Percentiles rank a stretch among this genome's conserved stretches.
Evolutionary conservation across 2,329 filamentous ascomycete species (phyloP).

Genomic region (Huntiella decipiens): DNA sequence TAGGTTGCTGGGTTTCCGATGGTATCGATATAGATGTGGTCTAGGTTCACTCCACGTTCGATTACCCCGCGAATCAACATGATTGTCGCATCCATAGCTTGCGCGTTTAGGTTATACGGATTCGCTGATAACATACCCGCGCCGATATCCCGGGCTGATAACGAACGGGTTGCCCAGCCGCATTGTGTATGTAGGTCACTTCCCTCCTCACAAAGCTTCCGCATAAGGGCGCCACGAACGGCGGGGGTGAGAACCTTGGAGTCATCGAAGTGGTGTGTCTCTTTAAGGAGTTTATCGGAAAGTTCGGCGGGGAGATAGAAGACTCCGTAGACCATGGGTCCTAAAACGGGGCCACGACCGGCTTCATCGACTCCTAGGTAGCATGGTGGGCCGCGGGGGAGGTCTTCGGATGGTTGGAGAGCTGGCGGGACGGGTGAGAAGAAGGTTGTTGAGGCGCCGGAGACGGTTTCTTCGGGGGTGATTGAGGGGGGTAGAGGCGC

Average conservation of each 20-base stretch:
- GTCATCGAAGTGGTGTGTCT: conserved; percentile 78
- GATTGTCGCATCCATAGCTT: conserved; percentile 84
- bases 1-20: conserved; percentile 69
- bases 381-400: conserved; percentile 31
- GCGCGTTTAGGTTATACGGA: conserved; percentile 81
- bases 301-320: conserved; percentile 58
- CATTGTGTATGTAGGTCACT: conserved; percentile 33
- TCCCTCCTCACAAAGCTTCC: conserved; percentile 46
- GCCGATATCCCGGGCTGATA: conserved; percentile 70
- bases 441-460: conserved; percentile 50
- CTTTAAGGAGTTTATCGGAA: conserved; percentile 54
- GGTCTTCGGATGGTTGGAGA: conserved; percentile 23
- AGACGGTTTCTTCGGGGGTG: conserved; percentile 33
- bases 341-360: conserved; percentile 81
- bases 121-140: conserved; percentile 55
- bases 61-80: conserved; percentile 62
- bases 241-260: conserved; percentile 73
- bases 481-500: conserved; percentile 53
- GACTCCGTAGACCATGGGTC: conserved; percentile 53
- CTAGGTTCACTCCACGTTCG: conserved; percentile 59
- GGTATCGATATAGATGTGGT: conserved; percentile 88
- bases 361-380: conserved; percentile 86
- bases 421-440: conserved; percentile 47
- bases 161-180: conserved; percentile 66
- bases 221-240: conserved; percentile 55